Percentiles rank a stretch among this genome's conserved stretches.
These are phyloP conservation scores for Penicillium sp. DNA, from an alignment of 2,329 filamentous ascomycete genomes.

Conservation along the genomic window DNA sequence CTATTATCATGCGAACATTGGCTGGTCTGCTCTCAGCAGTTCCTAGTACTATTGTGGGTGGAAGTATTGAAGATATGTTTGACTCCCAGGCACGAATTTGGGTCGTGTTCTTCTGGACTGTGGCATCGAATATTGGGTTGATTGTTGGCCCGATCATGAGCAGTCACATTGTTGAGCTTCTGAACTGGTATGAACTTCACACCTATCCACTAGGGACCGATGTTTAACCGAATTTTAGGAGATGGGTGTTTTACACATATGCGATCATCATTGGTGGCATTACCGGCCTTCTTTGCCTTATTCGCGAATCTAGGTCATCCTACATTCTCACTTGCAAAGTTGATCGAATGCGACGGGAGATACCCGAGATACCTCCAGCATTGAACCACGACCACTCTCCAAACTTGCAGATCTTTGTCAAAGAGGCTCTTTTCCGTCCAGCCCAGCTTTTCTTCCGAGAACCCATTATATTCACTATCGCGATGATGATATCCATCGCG, in stretches of 20 bases:
- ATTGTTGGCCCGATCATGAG: slow-evolving; percentile 51
- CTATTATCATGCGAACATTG: slow-evolving; percentile 49
- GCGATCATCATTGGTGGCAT: slow-evolving; percentile 44
- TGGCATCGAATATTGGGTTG: slow-evolving; percentile 49
- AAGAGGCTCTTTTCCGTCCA: slow-evolving; percentile 48
- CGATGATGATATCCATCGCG: slow-evolving; percentile 49
- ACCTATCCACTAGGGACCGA: background rate
- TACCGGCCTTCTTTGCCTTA: slow-evolving; percentile 40
- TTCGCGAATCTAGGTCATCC: slow-evolving; percentile 53
- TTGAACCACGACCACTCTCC: slow-evolving; percentile 48
- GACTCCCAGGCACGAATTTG: slow-evolving; percentile 51
- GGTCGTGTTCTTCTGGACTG: slow-evolving; percentile 52
- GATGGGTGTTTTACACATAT: slow-evolving; percentile 52
- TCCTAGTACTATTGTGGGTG: slow-evolving; percentile 52
- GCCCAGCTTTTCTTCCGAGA: slow-evolving; percentile 51
- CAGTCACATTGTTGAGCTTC: slow-evolving; percentile 43
- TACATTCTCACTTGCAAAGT: slow-evolving; percentile 46
- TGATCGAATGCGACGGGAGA: slow-evolving; percentile 31
- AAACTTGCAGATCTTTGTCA: slow-evolving; percentile 42
- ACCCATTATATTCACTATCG: slow-evolving; percentile 51
- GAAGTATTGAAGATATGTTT: slow-evolving; percentile 57
- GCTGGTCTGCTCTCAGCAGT: slow-evolving; percentile 53
- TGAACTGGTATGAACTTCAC: slow-evolving; percentile 42
- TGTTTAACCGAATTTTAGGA: slow-evolving; percentile 33
- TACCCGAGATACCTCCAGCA: slow-evolving; percentile 22